phyloP scores from a whole-genome alignment of 148 eudicot genomes.

The Spergularia marina region DNA sequence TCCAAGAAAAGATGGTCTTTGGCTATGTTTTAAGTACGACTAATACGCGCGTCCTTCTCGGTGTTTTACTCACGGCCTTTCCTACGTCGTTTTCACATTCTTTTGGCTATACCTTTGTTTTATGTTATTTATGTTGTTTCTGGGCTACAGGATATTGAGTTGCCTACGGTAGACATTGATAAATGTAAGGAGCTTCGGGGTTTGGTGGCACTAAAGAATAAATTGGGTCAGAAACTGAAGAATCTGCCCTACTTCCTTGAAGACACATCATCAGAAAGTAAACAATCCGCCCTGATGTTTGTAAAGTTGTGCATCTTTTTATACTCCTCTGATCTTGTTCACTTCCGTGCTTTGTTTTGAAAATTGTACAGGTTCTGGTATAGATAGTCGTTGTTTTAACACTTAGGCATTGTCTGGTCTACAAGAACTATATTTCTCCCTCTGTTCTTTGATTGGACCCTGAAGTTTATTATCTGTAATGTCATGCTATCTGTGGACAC shows the following conservation, averaged over 20 bases:
- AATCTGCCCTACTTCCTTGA: conserved; percentile 25
- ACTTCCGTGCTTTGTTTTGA: not conserved
- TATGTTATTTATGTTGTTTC: conserved; percentile 1
- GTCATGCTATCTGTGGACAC: too few species aligned
- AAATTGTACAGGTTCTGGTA: not conserved
- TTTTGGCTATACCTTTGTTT: not conserved
- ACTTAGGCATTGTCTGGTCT: too few species aligned
- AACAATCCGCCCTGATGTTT: not conserved
- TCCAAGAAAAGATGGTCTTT: not conserved
- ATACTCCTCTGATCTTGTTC: not conserved
- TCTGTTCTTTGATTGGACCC: too few species aligned
- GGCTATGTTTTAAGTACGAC: too few species aligned
- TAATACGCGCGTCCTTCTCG: not conserved
- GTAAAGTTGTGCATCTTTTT: not conserved
- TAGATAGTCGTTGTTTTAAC: not conserved
- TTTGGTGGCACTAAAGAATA: not conserved
- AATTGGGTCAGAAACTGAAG: not conserved
- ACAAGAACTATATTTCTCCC: too few species aligned
- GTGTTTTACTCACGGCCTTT: not conserved
- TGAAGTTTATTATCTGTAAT: too few species aligned
- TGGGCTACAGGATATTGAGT: conserved; percentile 25
- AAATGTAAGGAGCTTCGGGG: not conserved
- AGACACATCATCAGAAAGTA: conserved; percentile 18
- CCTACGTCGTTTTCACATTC: not conserved
- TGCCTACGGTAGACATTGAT: conserved; percentile 20